Evolutionary conservation across 2,329 filamentous ascomycete species (phyloP).

Genomic region (Periconia sp.): DNA sequence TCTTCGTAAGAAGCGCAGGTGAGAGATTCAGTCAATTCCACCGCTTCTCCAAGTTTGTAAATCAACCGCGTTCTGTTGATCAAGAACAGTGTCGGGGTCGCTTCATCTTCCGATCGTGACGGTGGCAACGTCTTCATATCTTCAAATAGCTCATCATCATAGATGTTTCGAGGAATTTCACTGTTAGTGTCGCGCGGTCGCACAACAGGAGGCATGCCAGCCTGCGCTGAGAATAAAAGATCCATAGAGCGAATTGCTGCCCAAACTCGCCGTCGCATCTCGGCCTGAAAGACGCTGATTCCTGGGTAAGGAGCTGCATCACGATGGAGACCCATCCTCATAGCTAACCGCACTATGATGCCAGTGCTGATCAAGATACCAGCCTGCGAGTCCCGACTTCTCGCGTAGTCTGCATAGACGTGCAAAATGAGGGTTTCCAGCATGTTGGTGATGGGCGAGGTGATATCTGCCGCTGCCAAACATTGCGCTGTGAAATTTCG

Average conservation of each 20-base stretch:
- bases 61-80: slow-evolving; percentile 72
- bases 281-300: slow-evolving; percentile 73
- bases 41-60: slow-evolving; percentile 69
- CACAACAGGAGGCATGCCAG: slow-evolving; percentile 65
- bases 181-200: slow-evolving; percentile 75
- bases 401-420: slow-evolving; percentile 73
- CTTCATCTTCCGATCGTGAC: slow-evolving; percentile 67
- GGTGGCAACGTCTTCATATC: slow-evolving; percentile 68
- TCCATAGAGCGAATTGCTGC: slow-evolving; percentile 72
- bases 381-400: slow-evolving; percentile 72
- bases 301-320: slow-evolving; percentile 74
- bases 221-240: slow-evolving; percentile 75
- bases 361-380: slow-evolving; percentile 64
- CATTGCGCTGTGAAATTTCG: slow-evolving; percentile 76
- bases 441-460: slow-evolving; percentile 71
- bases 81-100: slow-evolving; percentile 78
- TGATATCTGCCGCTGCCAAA: slow-evolving; percentile 74
- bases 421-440: slow-evolving; percentile 79
- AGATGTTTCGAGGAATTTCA: slow-evolving; percentile 73
- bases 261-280: slow-evolving; percentile 68
- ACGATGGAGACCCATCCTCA: slow-evolving; percentile 77
- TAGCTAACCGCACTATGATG: slow-evolving; percentile 62
- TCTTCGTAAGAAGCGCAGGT: slow-evolving; percentile 64
- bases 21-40: slow-evolving; percentile 66
- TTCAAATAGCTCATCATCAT: slow-evolving; percentile 77